Evolutionary conservation across 2,329 filamentous ascomycete genomes (phyloP).

Genomic region (Trichoderma polysporum): DNA sequence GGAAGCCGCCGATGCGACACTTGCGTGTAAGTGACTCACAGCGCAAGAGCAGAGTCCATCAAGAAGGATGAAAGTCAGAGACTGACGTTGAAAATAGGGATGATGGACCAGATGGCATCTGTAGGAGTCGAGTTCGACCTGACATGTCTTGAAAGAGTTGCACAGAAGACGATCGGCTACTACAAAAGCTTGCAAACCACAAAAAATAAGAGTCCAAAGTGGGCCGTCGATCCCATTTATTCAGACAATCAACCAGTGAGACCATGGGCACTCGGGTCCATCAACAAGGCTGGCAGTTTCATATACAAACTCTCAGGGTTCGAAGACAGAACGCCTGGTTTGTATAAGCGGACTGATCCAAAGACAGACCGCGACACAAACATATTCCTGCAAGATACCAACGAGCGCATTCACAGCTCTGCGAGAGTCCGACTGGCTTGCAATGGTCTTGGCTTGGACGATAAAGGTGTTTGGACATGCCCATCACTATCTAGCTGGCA

Average conservation of each 20-base stretch:
- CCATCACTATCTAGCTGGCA: conserved; percentile 47
- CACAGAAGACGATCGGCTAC: conserved; percentile 35
- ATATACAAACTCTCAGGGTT: conserved; percentile 47
- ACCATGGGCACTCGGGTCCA: conserved; percentile 49
- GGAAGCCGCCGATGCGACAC: conserved; percentile 42
- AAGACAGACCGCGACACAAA: conserved; percentile 37
- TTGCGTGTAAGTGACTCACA: conserved; percentile 37
- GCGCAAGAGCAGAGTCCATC: not conserved
- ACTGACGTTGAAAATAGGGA: conserved; percentile 39
- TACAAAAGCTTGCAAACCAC: conserved; percentile 31
- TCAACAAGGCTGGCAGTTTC: conserved; percentile 39
- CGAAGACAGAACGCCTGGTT: conserved; percentile 46
- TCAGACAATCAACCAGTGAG: conserved; percentile 48
- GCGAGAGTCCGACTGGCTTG: conserved; percentile 54
- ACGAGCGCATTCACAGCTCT: conserved; percentile 56
- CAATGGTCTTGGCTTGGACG: conserved; percentile 50
- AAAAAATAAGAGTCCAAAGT: conserved; percentile 29
- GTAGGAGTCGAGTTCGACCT: conserved; percentile 51
- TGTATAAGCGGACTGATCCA: conserved; percentile 47
- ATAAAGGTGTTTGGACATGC: conserved; percentile 48
- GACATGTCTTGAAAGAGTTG: conserved; percentile 42
- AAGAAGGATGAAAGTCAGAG: not conserved
- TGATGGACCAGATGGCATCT: conserved; percentile 56
- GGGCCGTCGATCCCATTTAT: conserved; percentile 52
- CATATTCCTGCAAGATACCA: conserved; percentile 50